Base-by-base conservation (phyloP, 768 basidiomycete species). In the Austroboletus eburneus region DNA sequence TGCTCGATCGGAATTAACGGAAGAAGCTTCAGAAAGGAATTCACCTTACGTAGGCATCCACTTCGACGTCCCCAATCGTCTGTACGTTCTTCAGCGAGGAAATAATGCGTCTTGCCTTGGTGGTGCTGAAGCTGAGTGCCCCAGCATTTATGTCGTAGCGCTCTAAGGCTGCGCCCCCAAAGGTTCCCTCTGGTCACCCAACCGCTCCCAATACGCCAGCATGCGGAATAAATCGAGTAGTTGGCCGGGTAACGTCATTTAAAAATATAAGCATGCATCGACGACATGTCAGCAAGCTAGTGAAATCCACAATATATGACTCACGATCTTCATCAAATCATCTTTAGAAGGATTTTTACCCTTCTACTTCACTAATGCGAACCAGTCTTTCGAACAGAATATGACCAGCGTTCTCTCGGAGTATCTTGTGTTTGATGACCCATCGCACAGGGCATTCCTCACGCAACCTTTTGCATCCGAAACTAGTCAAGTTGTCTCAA, bases 361-460 rank as follows among this genome's bases (percentile, higher is more conserved):
- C 39, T 45, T 55, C 10, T 46, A 43, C 39, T 64, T 58, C 34
- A 73, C 44, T 5, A 45, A 25, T 4, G 49, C 38, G n/a, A 70
- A 55, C 72, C 72, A 74, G 1, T 70, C 66, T 0, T 20, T 43
- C n/a, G 25, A 65, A 68, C 0, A 70, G 58, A 4, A 72, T 55
- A 38, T 71, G 61, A 3, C 73, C 55, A 9, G 39, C 30, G 7
- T 45, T 10, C 0, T 53, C 43, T 5, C 12, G 7, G 5, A 6
- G 7, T 20, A 9, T 29, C 35, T 50, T 51, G 10, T 34, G 58
- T 40, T 34, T 43, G 35, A 56, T 45, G 44, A 57, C 37, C 4
- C 48, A 43, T 23, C 48, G 56, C 16, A 73, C 52, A 5, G 45
- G n/a, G n/a, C n/a, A n/a, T n/a, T n/a, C n/a, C n/a, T n/a, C n/a